Base-by-base conservation (phyloP, 257 asterid species). In the Mentha longifolia region DNA sequence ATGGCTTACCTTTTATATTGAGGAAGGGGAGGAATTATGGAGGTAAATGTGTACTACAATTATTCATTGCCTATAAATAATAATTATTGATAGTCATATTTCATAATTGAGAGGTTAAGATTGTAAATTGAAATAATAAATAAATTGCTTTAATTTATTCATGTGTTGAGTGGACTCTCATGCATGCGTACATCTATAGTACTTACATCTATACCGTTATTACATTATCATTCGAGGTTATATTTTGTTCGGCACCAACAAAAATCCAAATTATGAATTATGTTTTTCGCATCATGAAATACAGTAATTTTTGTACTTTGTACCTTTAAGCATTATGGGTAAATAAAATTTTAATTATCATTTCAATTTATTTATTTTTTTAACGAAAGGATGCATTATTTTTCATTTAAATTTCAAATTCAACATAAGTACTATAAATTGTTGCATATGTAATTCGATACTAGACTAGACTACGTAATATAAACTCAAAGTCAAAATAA, bases 1-100 rank as follows among this genome's bases (percentile, higher is more conserved):
- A 57, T 30, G 71, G 35, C 4, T 71, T 39, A 17, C 51, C 51
- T 61, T 64, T 57, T 74, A 74, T 74, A 65, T 73, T 46, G n/a
- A 60, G 30, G 11, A 37, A 6, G 56, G 1, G 9, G 56, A 16
- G 22, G 56, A 31, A 13, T 14, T 14, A 28, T 28, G 16, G 6
- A 30, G 46, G 9, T 59, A 15, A 59, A 39, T 31, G 33, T 59
- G 6, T 33, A 15, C 14, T 13, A 14, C 2, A 3, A 15, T 6
- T 8, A 15, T 33, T 33, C 15, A 59, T 33, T 61, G 1, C 19
- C 45, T 3, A 60, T 60, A 3, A 0, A 3, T 33, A 31, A 28
- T 35, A 35, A 35, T 35, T 57, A 5, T 30, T 5, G 11, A 22
- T n/a, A 8, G 22, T 3, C 9, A 10, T 22, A 4, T 22, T 22